Percentiles rank a stretch among this genome's conserved stretches.
These are phyloP conservation scores for Mycosphaerelloides madeirae DNA, from an alignment of 2,329 filamentous ascomycete species.

Conservation along the genomic window DNA sequence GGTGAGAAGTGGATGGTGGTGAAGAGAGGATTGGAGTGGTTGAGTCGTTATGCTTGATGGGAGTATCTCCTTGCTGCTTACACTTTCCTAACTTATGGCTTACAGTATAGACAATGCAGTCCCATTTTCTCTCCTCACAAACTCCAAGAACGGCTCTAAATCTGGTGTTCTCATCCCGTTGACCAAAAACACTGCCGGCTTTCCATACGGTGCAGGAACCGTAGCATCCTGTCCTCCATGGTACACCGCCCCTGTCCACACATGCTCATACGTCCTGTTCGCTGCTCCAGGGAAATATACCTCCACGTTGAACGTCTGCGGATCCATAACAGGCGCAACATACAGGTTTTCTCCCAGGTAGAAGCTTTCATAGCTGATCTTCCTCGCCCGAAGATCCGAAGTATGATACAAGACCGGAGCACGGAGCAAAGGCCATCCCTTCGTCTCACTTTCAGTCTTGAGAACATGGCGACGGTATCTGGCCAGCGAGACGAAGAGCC, in stretches of 20 bases:
- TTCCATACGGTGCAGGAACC: conserved; percentile 26
- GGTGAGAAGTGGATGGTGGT: too few species aligned
- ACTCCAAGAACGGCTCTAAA: conserved; percentile 25
- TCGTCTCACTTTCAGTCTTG: conserved; percentile 22
- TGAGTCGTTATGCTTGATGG: too few species aligned
- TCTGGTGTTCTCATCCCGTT: conserved; percentile 20
- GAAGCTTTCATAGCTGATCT: conserved; percentile 28
- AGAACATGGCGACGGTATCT: conserved; percentile 32
- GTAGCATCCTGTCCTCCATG: conserved; percentile 21
- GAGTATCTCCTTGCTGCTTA: too few species aligned
- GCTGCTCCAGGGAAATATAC: conserved; percentile 25
- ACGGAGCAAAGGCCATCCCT: conserved; percentile 28
- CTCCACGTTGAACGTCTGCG: conserved; percentile 17
- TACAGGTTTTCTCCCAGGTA: conserved; percentile 27
- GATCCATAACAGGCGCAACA: conserved; percentile 28
- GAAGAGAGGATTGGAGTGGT: too few species aligned
- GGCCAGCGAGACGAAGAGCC: conserved; percentile 33
- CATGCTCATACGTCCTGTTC: conserved; percentile 23
- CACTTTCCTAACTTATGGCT: not conserved
- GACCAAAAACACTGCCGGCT: conserved; percentile 28
- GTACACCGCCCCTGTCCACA: conserved; percentile 25
- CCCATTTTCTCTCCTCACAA: conserved; percentile 26
- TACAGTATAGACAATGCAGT: conserved; percentile 14
- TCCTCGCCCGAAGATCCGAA: conserved; percentile 18
- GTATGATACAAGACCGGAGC: conserved; percentile 26